Evolutionary conservation across 768 basidiomycete species (phyloP).

Genomic region (Trametes gibbosa): DNA sequence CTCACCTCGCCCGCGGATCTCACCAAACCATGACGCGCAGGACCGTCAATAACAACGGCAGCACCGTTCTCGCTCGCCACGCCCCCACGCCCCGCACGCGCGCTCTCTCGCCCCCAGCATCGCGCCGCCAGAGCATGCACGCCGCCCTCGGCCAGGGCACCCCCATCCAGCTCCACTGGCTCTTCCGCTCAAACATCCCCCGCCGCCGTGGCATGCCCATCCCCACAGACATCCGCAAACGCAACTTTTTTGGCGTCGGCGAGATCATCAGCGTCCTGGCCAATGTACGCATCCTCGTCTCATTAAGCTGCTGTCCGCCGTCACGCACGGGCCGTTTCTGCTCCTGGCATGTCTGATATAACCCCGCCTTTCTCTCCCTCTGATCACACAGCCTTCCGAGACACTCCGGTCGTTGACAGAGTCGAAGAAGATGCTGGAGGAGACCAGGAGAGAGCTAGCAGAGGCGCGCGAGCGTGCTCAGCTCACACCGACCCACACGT

Average conservation of each 20-base stretch:
- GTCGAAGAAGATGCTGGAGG: conserved; percentile 70
- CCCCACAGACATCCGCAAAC: conserved; percentile 58
- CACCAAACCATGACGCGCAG: conserved; percentile 20
- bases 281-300: conserved; percentile 50
- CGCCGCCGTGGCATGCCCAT: conserved; percentile 58
- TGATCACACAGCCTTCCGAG: conserved; percentile 64
- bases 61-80: conserved; percentile 15
- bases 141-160: conserved; percentile 19
- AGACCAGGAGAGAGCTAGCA: conserved; percentile 70
- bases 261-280: conserved; percentile 74
- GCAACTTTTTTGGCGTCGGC: conserved; percentile 77
- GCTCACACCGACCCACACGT: conserved; percentile 71
- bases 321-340: neutral
- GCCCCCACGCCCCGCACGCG: conserved; percentile 20
- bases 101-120: conserved; percentile 27
- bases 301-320: conserved; percentile 3
- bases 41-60: conserved; percentile 15
- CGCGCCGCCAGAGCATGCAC: conserved; percentile 30
- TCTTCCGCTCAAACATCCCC: conserved; percentile 73
- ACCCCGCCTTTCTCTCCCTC: conserved; percentile 9
- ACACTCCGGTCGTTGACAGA: conserved; percentile 79
- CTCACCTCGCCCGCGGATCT: conserved; percentile 8
- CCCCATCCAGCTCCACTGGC: conserved; percentile 54
- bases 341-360: conserved; percentile 14
- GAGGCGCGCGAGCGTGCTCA: conserved; percentile 67